Evolutionary conservation across 129 eudicot species (phyloP), one percentile per base, ranked within the genome.

Genomic region (Chrysanthemum seticuspe): DNA sequence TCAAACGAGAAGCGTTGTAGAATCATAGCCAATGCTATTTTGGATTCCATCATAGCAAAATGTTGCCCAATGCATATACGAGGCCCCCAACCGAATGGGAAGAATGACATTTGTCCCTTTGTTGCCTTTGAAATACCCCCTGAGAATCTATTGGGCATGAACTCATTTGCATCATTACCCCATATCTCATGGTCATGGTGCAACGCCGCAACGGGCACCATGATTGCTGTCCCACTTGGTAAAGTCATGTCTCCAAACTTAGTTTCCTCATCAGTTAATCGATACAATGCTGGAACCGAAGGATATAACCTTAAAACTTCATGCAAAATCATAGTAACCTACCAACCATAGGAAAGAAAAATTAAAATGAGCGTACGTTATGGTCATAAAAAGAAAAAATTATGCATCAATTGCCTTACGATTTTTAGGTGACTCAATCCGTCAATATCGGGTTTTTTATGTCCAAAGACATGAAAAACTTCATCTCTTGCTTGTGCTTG

Each of bases 51-150:
- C 69, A 79, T 54, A 1, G 89, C 89, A 27, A 89, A 86, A 45
- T 82, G 74, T 36, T 86, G 87, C 15, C 96, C 92, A 4, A 87
- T 84, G 55, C 96, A 89, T 49, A 78, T 84, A 29, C 91, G 80
- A 54, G 96, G 96, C 14, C 90, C 92, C 86, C 85, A 84, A 45
- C 90, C 92, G n/a, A 89, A 89, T 2, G 92, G 92, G 47, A 89
- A 73, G 68, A 80, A 86, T 0, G 96, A 83, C 60, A 69, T 10
- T 62, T 63, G 87, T 34, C 83, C 88, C 69, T 86, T 86, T 13
- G 86, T 72, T 18, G 90, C 92, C 80, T 83, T 82, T 49, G 87
- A 74, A 70, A 83, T 76, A 54, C 92, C 96, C 61, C 80, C 85
- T 13, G 85, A 76, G 81, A 85, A 89, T 56, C 96, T 82, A 52